These are phyloP conservation scores for Rhizopogon vulgaris DNA, from an alignment of 768 basidiomycete species.

Conservation along the genomic window DNA sequence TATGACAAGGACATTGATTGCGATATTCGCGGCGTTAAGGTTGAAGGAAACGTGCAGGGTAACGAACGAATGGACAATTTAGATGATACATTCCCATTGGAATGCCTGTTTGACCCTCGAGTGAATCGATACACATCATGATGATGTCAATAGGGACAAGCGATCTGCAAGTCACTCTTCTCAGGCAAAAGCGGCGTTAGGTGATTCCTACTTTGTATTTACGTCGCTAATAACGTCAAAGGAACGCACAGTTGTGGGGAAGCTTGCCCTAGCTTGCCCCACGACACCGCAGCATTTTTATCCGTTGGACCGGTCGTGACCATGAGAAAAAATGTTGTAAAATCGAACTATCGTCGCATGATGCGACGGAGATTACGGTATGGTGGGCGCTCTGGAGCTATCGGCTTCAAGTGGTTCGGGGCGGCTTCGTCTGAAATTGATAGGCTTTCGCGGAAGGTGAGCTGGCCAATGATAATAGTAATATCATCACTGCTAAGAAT, in stretches of 20 bases:
- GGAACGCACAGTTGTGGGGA: not conserved
- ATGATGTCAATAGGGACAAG: not conserved
- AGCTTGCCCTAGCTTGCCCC: not conserved
- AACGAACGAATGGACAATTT: not conserved
- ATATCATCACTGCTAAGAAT: conserved; percentile 11
- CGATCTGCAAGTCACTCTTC: not conserved
- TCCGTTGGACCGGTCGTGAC: not conserved
- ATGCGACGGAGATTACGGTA: conserved; percentile 30
- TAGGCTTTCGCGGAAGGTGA: conserved; percentile 28
- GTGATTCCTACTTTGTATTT: not conserved
- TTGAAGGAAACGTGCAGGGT: not conserved
- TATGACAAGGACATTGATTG: not conserved
- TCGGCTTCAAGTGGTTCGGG: conserved; percentile 10
- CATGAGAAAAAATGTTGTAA: not conserved
- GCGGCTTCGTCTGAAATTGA: conserved; percentile 21
- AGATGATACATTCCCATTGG: not conserved
- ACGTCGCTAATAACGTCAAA: conserved; percentile 1
- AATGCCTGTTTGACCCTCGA: not conserved
- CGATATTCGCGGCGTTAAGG: not conserved
- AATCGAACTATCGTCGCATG: conserved; percentile 3
- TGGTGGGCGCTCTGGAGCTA: conserved; percentile 20
- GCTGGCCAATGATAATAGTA: conserved; percentile 11
- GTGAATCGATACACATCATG: not conserved
- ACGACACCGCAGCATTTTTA: not conserved
- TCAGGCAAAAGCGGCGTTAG: not conserved